Conservation (phyloP, 148 eudicot genomes). For the Cornus florida region DNA sequence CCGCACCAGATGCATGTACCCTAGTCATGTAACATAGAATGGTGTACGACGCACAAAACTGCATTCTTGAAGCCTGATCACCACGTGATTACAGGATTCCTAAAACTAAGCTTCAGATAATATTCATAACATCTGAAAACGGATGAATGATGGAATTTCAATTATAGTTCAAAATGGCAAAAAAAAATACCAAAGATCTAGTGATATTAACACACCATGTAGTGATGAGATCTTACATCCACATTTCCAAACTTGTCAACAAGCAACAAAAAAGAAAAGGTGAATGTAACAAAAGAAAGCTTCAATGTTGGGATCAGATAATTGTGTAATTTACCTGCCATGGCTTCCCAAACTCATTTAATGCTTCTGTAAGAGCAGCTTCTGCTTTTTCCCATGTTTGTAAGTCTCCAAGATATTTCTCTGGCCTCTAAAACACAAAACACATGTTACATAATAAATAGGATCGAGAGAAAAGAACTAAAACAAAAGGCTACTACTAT, state of each 20-base stretch:
- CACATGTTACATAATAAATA: neutral
- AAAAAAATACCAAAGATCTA: neutral
- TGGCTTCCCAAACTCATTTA: conserved; percentile 84
- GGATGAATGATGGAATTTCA: too few relatives aligned
- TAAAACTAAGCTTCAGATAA: too few relatives aligned
- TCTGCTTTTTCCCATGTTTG: conserved; percentile 92
- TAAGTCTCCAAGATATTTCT: conserved; percentile 83
- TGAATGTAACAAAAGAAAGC: neutral
- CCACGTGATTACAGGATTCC: too few relatives aligned
- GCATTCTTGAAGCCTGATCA: too few relatives aligned
- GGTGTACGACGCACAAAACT: too few relatives aligned
- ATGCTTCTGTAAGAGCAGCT: conserved; percentile 83
- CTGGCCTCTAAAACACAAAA: conserved; percentile 73
- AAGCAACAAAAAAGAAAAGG: neutral
- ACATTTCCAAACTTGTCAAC: neutral
- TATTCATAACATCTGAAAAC: too few relatives aligned
- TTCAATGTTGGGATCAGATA: neutral
- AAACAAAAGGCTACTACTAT: neutral
- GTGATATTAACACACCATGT: neutral
- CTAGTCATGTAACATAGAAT: too few relatives aligned
- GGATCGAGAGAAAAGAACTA: too few relatives aligned
- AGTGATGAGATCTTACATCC: neutral
- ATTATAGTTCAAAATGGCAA: neutral
- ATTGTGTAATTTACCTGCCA: conserved; percentile 68
- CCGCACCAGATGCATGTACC: too few relatives aligned